Evolutionary conservation across 1,284 basidiomycete genomes (phyloP).

Genomic region (Cryptococcus sp.): DNA sequence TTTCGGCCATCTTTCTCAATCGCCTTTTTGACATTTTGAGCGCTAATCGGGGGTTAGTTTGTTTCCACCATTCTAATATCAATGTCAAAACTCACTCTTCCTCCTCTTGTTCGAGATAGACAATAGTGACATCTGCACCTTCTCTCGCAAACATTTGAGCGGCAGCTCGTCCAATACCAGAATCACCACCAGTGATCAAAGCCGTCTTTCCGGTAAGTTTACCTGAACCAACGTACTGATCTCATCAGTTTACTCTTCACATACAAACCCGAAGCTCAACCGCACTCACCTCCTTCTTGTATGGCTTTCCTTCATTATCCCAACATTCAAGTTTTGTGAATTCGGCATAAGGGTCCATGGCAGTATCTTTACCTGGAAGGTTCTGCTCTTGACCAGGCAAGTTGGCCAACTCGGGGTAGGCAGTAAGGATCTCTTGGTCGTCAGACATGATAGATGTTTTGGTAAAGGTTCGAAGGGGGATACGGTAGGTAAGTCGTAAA

Average conservation of each 20-base stretch:
- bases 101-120: conserved; percentile 60
- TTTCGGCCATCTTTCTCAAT: conserved; percentile 52
- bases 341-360: conserved; percentile 55
- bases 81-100: conserved; percentile 51
- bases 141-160: conserved; percentile 62
- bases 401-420: conserved; percentile 28
- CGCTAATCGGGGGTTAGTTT: conserved; percentile 10
- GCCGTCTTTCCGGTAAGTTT: conserved; percentile 55
- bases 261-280: too few species aligned
- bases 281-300: conserved; percentile 49
- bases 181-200: conserved; percentile 57
- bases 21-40: conserved; percentile 51
- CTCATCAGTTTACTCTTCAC: not conserved
- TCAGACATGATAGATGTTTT: conserved; percentile 21
- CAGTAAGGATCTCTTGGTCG: conserved; percentile 33
- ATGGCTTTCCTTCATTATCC: conserved; percentile 59
- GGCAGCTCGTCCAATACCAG: conserved; percentile 60
- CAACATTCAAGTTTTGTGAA: conserved; percentile 56
- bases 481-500: not conserved
- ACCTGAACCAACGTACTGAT: conserved; percentile 22
- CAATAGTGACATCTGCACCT: conserved; percentile 62
- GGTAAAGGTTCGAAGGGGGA: conserved; percentile 8
- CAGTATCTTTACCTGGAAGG: conserved; percentile 53
- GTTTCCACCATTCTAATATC: too few species aligned
- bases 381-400: conserved; percentile 48